These are phyloP conservation scores for Hypomontagnella monticulosa DNA, from an alignment of 495 filamentous ascomycete genomes.

Conservation along the genomic window DNA sequence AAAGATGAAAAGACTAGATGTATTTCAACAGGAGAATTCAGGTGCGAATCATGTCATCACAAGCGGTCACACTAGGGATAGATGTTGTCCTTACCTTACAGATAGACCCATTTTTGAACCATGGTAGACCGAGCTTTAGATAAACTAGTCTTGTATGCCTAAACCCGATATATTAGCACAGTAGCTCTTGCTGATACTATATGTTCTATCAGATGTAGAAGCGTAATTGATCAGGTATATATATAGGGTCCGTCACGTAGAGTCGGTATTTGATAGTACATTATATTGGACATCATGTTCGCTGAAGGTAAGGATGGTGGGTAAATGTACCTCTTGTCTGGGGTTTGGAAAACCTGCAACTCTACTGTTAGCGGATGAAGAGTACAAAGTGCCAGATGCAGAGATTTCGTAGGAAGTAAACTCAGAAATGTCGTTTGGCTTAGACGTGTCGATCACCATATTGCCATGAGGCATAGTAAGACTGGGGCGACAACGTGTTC, in stretches of 20 bases:
- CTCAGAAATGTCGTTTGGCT: conserved; percentile 92
- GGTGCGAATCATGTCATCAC: conserved; percentile 69
- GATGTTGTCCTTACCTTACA: conserved; percentile 38
- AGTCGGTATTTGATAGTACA: conserved; percentile 76
- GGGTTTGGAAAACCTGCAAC: conserved; percentile 5
- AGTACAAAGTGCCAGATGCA: not conserved
- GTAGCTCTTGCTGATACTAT: not conserved
- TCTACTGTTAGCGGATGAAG: conserved; percentile 20
- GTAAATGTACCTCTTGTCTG: conserved; percentile 10
- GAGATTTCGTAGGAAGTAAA: conserved; percentile 19
- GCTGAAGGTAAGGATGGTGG: conserved; percentile 2
- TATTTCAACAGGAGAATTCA: conserved; percentile 81
- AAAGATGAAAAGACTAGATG: conserved; percentile 96
- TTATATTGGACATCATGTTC: conserved; percentile 64
- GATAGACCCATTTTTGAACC: not conserved
- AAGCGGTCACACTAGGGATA: conserved; percentile 36
- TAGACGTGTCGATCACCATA: conserved; percentile 92
- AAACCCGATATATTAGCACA: conserved; percentile 17
- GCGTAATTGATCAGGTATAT: no score
- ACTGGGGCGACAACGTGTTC: conserved; percentile 94
- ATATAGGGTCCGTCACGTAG: conserved; percentile 54
- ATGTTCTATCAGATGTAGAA: conserved; percentile 44
- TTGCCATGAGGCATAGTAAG: conserved; percentile 70
- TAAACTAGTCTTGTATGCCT: not conserved
- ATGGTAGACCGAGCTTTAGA: not conserved